Evolutionary conservation across 768 basidiomycete species (phyloP).

Genomic region (Mycena vitilis): DNA sequence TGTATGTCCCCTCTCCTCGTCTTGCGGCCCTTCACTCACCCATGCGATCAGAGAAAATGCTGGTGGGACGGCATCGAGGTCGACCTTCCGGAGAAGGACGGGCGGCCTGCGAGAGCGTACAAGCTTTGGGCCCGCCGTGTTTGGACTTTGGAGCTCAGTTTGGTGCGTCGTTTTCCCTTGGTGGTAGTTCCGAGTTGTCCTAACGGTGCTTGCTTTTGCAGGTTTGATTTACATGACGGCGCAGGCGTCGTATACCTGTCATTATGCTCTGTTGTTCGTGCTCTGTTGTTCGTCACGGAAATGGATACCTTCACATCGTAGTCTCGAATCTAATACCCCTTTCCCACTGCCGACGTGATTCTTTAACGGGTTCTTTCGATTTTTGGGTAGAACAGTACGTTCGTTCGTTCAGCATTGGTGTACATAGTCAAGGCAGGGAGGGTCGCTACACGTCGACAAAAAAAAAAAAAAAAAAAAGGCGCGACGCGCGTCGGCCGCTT

Average conservation of each 20-base stretch:
- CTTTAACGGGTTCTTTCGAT: too few species aligned
- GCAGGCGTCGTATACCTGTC: slow-evolving; percentile 18
- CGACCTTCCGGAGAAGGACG: slow-evolving; percentile 73
- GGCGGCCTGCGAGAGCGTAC: slow-evolving; percentile 64
- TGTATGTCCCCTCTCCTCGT: slow-evolving; percentile 62
- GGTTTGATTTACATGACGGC: slow-evolving; percentile 15
- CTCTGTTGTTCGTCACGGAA: slow-evolving; percentile 13
- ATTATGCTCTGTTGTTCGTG: slow-evolving; percentile 7
- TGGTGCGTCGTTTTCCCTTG: slow-evolving; percentile 60
- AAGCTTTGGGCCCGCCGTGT: slow-evolving; percentile 98
- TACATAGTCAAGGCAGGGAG: too few species aligned
- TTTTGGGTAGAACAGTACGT: too few species aligned
- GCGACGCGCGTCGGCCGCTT: too few species aligned
- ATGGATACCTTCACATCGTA: slow-evolving; percentile 24
- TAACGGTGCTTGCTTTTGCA: background rate
- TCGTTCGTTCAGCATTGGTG: too few species aligned
- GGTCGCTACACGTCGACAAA: too few species aligned
- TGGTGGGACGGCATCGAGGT: slow-evolving; percentile 99
- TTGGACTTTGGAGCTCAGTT: slow-evolving; percentile 96
- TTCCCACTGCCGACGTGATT: background rate
- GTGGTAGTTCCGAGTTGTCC: background rate
- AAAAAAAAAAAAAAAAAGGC: too few species aligned
- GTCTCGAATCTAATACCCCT: slow-evolving; percentile 29
- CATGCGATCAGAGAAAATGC: slow-evolving; percentile 86
- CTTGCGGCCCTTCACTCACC: slow-evolving; percentile 13